Base-by-base conservation (phyloP, 179 eudicot genomes). In the Heliamphora pulchella region DNA sequence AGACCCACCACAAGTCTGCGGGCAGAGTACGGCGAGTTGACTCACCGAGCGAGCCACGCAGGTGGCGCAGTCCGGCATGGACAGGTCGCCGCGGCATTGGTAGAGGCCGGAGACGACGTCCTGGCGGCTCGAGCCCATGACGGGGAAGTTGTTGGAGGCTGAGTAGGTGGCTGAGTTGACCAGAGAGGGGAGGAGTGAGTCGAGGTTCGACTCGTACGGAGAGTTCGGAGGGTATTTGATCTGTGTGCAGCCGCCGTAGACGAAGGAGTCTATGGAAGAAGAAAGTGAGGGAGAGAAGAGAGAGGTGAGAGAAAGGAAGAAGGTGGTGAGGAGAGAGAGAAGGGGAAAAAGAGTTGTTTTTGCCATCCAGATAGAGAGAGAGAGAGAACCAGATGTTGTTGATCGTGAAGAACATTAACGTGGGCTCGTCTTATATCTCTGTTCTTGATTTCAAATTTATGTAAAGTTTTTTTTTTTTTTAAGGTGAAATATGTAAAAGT, bases 81-180 rank as follows among this genome's bases (percentile, higher is more conserved):
- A 71, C 22, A 95, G 84, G 88, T 95, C 98, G 3, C 93, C 98
- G 0, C 97, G 88, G 75, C 99, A 96, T 79, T 96, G 99, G 87
- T 89, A 96, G 62, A 94, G 87, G 76, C 96, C 99, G 85, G 88
- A 86, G 65, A 94, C 86, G 7, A 87, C 87, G 83, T 89, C 94
- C 5, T 87, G 82, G 11, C 86, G 88, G 68, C 69, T 83, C 13
- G 89, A 78, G 43, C 89, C 91, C 82, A 82, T 80, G 84, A 94
- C 76, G 63, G 91, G 85, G 85, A 77, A 90, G 80, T 91, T 92
- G 90, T 94, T 89, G 91, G 87, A 96, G 81, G 93, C 69, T 2
- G 93, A 88, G 91, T 90, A 92, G 41, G 98, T 91, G 83, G 99
- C 99, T 5, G 99, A 92, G 94, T 92, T 94, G 66, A 89, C 91